These are phyloP conservation scores for Leccinellum albellum DNA, from an alignment of 768 basidiomycete genomes.

Conservation along the genomic window DNA sequence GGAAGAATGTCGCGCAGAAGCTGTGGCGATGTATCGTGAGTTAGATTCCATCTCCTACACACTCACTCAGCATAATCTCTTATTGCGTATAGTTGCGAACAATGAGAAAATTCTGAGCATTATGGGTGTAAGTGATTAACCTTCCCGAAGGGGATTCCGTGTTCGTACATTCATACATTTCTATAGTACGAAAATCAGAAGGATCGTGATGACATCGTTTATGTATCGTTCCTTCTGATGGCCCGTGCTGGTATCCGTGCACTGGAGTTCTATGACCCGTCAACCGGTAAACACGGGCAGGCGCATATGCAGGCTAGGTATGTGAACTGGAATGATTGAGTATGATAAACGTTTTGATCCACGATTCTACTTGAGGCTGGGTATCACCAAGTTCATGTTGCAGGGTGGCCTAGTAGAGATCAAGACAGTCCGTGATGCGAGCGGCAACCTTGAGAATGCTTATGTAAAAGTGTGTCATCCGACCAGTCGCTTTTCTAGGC, in stretches of 20 bases:
- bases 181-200: slow-evolving; percentile 60
- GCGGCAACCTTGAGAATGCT: slow-evolving; percentile 61
- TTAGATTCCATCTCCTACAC: not conserved
- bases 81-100: slow-evolving; percentile 51
- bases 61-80: not conserved
- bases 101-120: slow-evolving; percentile 75
- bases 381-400: slow-evolving; percentile 79
- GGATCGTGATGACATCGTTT: slow-evolving; percentile 75
- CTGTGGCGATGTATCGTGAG: slow-evolving; percentile 78
- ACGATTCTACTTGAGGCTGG: slow-evolving; percentile 45
- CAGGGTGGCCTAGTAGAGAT: slow-evolving; percentile 64
- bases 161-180: not conserved
- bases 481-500: not conserved
- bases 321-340: slow-evolving; percentile 10
- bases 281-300: slow-evolving; percentile 78
- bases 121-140: slow-evolving; percentile 57
- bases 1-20: slow-evolving; percentile 92
- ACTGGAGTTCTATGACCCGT: slow-evolving; percentile 80
- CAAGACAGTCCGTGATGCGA: slow-evolving; percentile 58
- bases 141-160: not conserved
- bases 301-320: slow-evolving; percentile 90
- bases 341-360: not conserved
- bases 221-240: slow-evolving; percentile 80
- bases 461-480: slow-evolving; percentile 58
- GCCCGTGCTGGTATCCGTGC: slow-evolving; percentile 78